Evolutionary conservation across 1,139 yeast species (phyloP), one percentile per base, ranked within the genome.

Genomic region (Candida sp.): DNA sequence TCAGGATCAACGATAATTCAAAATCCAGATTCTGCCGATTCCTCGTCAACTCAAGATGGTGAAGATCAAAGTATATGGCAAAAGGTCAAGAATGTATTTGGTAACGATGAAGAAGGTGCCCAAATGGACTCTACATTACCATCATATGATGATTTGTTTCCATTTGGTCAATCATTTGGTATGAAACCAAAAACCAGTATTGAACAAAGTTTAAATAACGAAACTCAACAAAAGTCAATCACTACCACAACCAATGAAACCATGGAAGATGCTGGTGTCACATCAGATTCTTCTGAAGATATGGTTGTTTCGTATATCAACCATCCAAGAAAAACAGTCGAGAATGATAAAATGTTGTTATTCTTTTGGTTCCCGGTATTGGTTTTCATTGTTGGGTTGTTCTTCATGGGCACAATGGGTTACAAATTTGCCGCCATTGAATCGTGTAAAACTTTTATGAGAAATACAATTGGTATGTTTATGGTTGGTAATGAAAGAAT

Each of bases 291-390:
- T 30, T 63, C 79, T 3, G 79, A 75, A 47, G 80, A 76, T 46
- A 68, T 79, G 62, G 76, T 80, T 33, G 70, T 77, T 40, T 68
- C 79, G 23, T 79, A 78, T 54, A 76, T 81, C 53, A 76, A 78
- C 56, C 81, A 79, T 56, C 75, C 77, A 5, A 68, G 84, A 40
- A 84, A 84, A 59, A 78, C 84, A 32, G 81, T 87, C 50, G 82
- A 81, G 54, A 86, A 89, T 56, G 98, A 90, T 62, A 86, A 82
- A 56, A 86, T 89, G 89, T 71, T 90, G 54, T 68, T 89, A 46
- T 87, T 89, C 58, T 90, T 90, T 75, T 90, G 98, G 98, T 64
- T 86, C 48, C 95, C 95, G 4, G 70, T 82, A 32, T 70, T 86
- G 61, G 56, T 85, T 25, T 49, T 75, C 38, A 71, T 82, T 15